phyloP scores from a whole-genome alignment of 371 early-diverging fungal genomes.

The Parasitella parasitica region DNA sequence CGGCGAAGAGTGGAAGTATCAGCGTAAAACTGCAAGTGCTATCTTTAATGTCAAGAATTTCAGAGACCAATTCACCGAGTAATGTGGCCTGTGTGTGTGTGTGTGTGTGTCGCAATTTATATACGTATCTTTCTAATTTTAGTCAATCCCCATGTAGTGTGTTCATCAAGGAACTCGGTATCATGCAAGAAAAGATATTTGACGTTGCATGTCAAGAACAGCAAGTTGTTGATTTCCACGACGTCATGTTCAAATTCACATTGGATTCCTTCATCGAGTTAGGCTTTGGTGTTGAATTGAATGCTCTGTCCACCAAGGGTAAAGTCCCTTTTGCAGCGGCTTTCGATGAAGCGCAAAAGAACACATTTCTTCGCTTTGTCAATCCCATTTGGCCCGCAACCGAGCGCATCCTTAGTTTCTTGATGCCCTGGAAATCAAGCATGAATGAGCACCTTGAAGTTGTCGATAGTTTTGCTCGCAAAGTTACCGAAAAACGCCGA shows the following conservation, averaged over 20 bases:
- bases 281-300: constrained; percentile 54
- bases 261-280: constrained; percentile 58
- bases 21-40: constrained; percentile 44
- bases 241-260: constrained; percentile 58
- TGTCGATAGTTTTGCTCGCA: constrained; percentile 49
- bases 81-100: constrained; percentile 7
- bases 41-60: constrained; percentile 58
- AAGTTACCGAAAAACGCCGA: constrained; percentile 47
- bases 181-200: constrained; percentile 27
- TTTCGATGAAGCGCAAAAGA: constrained; percentile 47
- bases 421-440: constrained; percentile 32
- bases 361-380: constrained; percentile 44
- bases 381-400: constrained; percentile 54
- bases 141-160: constrained; percentile 29
- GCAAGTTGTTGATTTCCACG: constrained; percentile 55
- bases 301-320: constrained; percentile 28
- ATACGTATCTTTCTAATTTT: neutral
- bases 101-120: neutral
- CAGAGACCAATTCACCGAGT: constrained; percentile 52
- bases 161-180: constrained; percentile 31
- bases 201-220: constrained; percentile 32
- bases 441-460: constrained; percentile 45
- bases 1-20: constrained; percentile 45
- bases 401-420: constrained; percentile 29
- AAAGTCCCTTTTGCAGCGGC: constrained; percentile 50